Evolutionary conservation across 768 basidiomycete species (phyloP).

Genomic region (Suillus spraguei): DNA sequence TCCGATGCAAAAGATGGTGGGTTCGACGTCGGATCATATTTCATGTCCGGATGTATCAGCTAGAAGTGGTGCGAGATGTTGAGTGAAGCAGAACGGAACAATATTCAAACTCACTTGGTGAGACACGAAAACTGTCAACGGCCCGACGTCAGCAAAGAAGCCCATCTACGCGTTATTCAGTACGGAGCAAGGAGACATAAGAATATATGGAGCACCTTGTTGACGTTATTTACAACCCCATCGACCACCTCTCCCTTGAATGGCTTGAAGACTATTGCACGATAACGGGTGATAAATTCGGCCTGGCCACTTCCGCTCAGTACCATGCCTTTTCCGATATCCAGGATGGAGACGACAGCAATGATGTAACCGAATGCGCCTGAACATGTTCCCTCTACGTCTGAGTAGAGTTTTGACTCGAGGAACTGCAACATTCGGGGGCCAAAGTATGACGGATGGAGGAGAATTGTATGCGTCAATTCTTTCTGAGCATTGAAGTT

Average conservation of each 20-base stretch:
- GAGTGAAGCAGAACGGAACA: constrained; percentile 7
- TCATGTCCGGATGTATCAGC: constrained; percentile 94
- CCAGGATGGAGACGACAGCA: constrained; percentile 85
- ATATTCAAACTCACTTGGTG: constrained; percentile 69
- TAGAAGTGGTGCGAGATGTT: constrained; percentile 33
- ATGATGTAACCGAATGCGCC: constrained; percentile 96
- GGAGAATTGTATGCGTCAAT: constrained; percentile 93
- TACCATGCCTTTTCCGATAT: constrained; percentile 93
- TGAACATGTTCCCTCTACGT: constrained; percentile 97
- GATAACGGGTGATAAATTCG: constrained; percentile 92
- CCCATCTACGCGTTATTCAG: constrained; percentile 72
- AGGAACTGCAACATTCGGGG: constrained; percentile 94
- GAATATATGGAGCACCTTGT: constrained; percentile 63
- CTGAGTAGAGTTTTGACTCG: constrained; percentile 89
- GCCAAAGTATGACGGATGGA: constrained; percentile 98
- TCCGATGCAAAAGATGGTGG: constrained; percentile 96
- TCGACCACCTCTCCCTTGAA: constrained; percentile 99
- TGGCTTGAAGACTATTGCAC: constrained; percentile 99
- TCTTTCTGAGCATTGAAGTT: constrained; percentile 67
- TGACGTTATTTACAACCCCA: constrained; percentile 93
- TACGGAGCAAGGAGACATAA: not conserved
- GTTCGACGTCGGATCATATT: constrained; percentile 94
- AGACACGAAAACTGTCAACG: constrained; percentile 91
- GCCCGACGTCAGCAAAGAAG: constrained; percentile 96
- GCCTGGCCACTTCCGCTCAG: constrained; percentile 92